Evolutionary conservation across 169 alveolate genomes (phyloP).

Genomic region (Babesia microti): DNA sequence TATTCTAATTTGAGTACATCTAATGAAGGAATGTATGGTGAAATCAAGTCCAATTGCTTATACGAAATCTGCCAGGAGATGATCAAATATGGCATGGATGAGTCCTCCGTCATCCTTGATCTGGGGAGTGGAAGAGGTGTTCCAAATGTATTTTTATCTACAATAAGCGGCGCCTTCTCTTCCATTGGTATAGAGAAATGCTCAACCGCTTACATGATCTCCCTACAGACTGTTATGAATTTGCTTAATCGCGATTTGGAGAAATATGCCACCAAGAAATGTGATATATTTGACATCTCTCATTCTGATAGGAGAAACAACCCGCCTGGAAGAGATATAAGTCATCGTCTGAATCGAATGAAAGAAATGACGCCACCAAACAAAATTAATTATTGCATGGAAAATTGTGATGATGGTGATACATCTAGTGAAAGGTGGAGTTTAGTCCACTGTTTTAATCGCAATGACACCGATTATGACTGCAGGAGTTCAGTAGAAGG

Average conservation of each 20-base stretch:
- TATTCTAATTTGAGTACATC: slow-evolving; percentile 49
- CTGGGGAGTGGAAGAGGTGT: slow-evolving; percentile 76
- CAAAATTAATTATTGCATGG: too few relatives aligned
- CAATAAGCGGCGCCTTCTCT: slow-evolving; percentile 33
- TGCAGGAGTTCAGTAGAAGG: too few relatives aligned
- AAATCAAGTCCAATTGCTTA: slow-evolving; percentile 53
- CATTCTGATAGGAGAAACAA: slow-evolving; percentile 3
- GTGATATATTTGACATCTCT: slow-evolving; percentile 21
- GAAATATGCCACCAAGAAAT: slow-evolving; percentile 4
- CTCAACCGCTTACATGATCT: slow-evolving; percentile 18
- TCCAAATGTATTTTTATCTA: slow-evolving; percentile 56
- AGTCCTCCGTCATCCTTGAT: slow-evolving; percentile 58
- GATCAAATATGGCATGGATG: slow-evolving; percentile 61
- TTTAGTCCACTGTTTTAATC: too few relatives aligned
- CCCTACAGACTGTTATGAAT: slow-evolving; percentile 17
- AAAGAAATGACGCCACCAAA: neutral
- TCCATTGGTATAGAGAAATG: slow-evolving; percentile 54
- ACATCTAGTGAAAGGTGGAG: too few relatives aligned
- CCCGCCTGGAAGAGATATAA: too few relatives aligned
- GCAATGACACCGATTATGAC: too few relatives aligned
- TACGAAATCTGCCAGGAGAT: slow-evolving; percentile 48
- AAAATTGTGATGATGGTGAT: too few relatives aligned
- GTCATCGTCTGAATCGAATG: too few relatives aligned
- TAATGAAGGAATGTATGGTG: slow-evolving; percentile 77
- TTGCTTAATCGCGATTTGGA: slow-evolving; percentile 11